These are phyloP conservation scores for Pisolithus microcarpus DNA, from an alignment of 768 basidiomycete species.

Conservation along the genomic window DNA sequence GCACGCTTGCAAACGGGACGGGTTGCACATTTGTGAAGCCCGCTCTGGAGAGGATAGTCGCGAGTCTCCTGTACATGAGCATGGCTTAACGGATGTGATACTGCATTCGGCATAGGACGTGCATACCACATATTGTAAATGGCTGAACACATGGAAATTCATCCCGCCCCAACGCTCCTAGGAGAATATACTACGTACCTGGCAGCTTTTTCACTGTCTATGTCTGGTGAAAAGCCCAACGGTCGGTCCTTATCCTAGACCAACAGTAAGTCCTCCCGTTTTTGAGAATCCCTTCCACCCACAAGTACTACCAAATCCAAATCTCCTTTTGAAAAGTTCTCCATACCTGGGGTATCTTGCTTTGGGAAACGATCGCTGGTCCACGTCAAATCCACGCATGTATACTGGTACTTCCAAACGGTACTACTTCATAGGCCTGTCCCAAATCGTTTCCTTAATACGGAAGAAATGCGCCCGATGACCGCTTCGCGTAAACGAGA, in stretches of 20 bases:
- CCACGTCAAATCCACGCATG: constrained; percentile 28
- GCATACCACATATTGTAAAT: constrained; percentile 27
- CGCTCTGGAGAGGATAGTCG: constrained; percentile 18
- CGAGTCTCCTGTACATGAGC: constrained; percentile 24
- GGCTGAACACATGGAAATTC: constrained; percentile 2
- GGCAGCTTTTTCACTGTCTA: constrained; percentile 22
- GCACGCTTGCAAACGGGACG: constrained; percentile 34
- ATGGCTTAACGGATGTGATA: background rate
- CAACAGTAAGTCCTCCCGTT: background rate
- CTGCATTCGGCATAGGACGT: background rate
- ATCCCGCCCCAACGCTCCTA: background rate
- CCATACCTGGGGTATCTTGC: constrained; percentile 6
- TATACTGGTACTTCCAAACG: constrained; percentile 50
- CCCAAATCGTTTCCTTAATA: background rate
- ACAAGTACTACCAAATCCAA: constrained; percentile 49
- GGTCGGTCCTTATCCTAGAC: constrained; percentile 27
- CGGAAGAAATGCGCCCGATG: background rate
- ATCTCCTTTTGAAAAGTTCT: constrained; percentile 26
- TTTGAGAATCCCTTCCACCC: constrained; percentile 10
- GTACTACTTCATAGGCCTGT: constrained; percentile 26
- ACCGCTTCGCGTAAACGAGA: background rate
- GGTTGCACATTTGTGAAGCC: constrained; percentile 28
- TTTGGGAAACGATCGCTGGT: constrained; percentile 2
- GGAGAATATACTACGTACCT: constrained; percentile 12
- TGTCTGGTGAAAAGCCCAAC: constrained; percentile 23